Evolutionary conservation across 306 rosid genomes (phyloP).

Genomic region (Hylodesmum podocarpum): DNA sequence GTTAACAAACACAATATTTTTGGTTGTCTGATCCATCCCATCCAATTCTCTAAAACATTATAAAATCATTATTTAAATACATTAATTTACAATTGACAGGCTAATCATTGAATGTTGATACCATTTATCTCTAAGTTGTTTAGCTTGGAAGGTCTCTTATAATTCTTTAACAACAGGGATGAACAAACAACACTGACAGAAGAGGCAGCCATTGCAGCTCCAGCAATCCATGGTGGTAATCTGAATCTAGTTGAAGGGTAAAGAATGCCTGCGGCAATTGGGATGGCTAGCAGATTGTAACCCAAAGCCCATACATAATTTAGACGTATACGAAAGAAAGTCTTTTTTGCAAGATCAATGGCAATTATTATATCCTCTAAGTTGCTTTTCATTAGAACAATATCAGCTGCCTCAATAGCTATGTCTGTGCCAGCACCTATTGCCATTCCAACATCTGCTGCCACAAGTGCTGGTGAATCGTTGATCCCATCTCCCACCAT

Average conservation of each 20-base stretch:
- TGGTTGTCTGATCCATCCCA: too few relatives aligned
- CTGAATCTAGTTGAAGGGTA: constrained; percentile 64
- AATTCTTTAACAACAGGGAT: constrained; percentile 66
- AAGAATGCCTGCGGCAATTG: constrained; percentile 71
- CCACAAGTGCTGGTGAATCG: constrained; percentile 84
- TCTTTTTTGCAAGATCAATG: constrained; percentile 74
- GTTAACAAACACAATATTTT: too few relatives aligned
- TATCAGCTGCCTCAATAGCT: constrained; percentile 93
- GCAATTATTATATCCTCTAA: constrained; percentile 78
- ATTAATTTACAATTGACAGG: not conserved
- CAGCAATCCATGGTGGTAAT: constrained; percentile 91
- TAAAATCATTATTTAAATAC: too few relatives aligned
- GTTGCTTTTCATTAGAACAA: constrained; percentile 80
- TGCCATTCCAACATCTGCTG: constrained; percentile 87
- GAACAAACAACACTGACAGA: constrained; percentile 88
- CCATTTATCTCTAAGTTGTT: constrained; percentile 49
- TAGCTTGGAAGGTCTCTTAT: constrained; percentile 65
- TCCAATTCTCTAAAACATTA: too few relatives aligned
- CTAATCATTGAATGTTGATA: constrained; percentile 43
- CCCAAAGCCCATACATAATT: constrained; percentile 86
- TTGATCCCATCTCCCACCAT: constrained; percentile 94
- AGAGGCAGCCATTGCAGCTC: constrained; percentile 96
- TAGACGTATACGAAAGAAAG: constrained; percentile 60
- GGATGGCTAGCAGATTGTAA: constrained; percentile 74
- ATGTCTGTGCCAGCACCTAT: constrained; percentile 90